Base-by-base conservation (phyloP, 352 stramenopile genomes). In the Pythium monospermum region DNA sequence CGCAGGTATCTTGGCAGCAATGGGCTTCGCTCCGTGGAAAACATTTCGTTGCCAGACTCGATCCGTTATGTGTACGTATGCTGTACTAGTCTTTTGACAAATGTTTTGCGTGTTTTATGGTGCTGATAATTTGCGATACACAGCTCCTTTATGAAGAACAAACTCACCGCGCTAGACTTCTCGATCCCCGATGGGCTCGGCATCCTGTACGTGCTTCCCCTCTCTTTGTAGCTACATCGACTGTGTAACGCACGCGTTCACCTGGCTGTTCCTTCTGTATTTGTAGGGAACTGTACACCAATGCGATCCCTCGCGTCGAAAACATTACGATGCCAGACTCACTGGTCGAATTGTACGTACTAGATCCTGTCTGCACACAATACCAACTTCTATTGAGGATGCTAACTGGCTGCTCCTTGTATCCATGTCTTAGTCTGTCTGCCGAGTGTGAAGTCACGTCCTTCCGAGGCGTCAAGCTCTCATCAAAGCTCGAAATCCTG, bases 391-490 rank as follows among this genome's bases (percentile, higher is more conserved):
- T 32, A 13, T 7, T 47, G 40, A 33, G 12, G 23, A 8, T 22
- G 41, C 25, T 46, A 52, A 7, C 26, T 26, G 11, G 42, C 19
- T 21, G 10, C 26, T 13, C 6, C 26, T 7, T 22, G 23, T 37
- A 13, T 30, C 15, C 13, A 4, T 18, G 2, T 37, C 2, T 7
- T 25, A 64, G 56, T 1, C 37, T 37, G 18, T 65, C 49, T 21
- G 15, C 15, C 2, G 18, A 52, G 10, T 61, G 47, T 35, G 30
- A 25, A 3, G n/a, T 53, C 4, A 39, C 21, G 36, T 45, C 36
- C 4, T 53, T 66, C 31, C 46, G 45, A 2, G 53, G 58, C 28
- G 39, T 66, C 35, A 27, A 55, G 32, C 53, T 66, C 22, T 47
- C 58, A 4, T 33, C 32, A 6, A 23, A 38, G 6, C 28, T 66